These are phyloP conservation scores for Fusarium miscanthi DNA, from an alignment of 2,329 filamentous ascomycete species.

Conservation along the genomic window DNA sequence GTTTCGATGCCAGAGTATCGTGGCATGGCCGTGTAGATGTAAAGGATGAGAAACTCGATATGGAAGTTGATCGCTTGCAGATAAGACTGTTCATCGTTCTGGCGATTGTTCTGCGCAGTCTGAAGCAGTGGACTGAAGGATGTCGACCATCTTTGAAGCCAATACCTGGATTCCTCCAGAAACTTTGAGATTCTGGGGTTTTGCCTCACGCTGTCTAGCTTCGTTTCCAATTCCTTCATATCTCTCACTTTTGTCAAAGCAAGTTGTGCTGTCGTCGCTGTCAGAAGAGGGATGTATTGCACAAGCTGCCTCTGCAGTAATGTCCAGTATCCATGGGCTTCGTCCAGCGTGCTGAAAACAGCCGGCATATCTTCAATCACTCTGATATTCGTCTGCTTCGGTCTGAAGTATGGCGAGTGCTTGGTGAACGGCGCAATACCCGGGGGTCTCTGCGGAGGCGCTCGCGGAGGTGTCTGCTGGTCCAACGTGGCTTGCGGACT, in stretches of 20 bases:
- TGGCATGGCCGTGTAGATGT: slow-evolving; percentile 53
- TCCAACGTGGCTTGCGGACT: slow-evolving; percentile 43
- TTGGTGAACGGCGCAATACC: slow-evolving; percentile 53
- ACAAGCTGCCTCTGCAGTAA: slow-evolving; percentile 53
- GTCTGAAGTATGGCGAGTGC: slow-evolving; percentile 53
- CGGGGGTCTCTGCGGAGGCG: slow-evolving; percentile 42
- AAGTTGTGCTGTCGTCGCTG: slow-evolving; percentile 47
- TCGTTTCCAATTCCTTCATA: slow-evolving; percentile 46
- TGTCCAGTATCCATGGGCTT: slow-evolving; percentile 54
- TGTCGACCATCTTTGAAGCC: slow-evolving; percentile 54
- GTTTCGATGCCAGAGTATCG: slow-evolving; percentile 52
- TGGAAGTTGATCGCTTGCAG: slow-evolving; percentile 55
- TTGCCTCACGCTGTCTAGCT: slow-evolving; percentile 47
- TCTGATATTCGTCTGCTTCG: slow-evolving; percentile 46
- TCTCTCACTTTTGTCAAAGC: slow-evolving; percentile 44
- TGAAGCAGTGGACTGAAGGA: slow-evolving; percentile 54
- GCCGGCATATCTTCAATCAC: slow-evolving; percentile 49
- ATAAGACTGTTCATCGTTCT: slow-evolving; percentile 43
- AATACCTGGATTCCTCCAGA: slow-evolving; percentile 51
- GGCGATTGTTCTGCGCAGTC: slow-evolving; percentile 37
- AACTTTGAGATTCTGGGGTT: slow-evolving; percentile 49
- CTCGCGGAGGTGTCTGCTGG: slow-evolving; percentile 33
- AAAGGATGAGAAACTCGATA: slow-evolving; percentile 56
- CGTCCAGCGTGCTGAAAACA: slow-evolving; percentile 48
- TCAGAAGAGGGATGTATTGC: slow-evolving; percentile 51